Conservation (phyloP, 768 basidiomycete genomes). For the Lentinula aciculospora region DNA sequence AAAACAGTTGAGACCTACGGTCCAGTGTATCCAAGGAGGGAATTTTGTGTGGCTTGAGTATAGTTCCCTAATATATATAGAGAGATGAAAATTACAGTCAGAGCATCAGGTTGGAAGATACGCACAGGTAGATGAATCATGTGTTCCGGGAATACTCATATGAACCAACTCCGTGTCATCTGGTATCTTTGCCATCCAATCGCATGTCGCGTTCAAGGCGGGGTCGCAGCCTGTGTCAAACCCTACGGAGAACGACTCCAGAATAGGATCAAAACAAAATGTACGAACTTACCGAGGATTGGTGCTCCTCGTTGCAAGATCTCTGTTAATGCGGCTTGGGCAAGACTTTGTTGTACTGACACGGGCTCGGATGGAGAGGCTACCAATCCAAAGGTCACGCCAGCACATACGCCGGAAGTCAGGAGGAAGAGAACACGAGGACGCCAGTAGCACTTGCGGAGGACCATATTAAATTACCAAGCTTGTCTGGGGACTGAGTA, state of each 20-base stretch:
- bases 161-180: conserved; percentile 18
- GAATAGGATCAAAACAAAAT: too few species aligned
- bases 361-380: background rate
- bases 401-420: background rate
- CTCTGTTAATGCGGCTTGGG: conserved; percentile 11
- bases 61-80: conserved; percentile 16
- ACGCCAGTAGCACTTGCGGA: background rate
- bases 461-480: too few species aligned
- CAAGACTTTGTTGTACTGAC: conserved; percentile 11
- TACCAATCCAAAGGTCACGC: background rate
- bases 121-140: conserved; percentile 21
- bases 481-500: too few species aligned
- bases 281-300: conserved; percentile 16
- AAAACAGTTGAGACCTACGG: conserved; percentile 7
- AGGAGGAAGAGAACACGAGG: background rate
- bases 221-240: conserved; percentile 14
- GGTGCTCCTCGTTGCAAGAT: conserved; percentile 17
- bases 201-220: conserved; percentile 12
- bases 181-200: conserved; percentile 19
- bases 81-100: background rate
- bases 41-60: conserved; percentile 17
- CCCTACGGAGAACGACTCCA: conserved; percentile 4
- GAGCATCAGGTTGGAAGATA: background rate
- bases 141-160: conserved; percentile 24
- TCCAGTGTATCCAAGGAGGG: conserved; percentile 16